Conservation (phyloP, 2,329 filamentous ascomycete genomes). For the Aspergillus sp. region DNA sequence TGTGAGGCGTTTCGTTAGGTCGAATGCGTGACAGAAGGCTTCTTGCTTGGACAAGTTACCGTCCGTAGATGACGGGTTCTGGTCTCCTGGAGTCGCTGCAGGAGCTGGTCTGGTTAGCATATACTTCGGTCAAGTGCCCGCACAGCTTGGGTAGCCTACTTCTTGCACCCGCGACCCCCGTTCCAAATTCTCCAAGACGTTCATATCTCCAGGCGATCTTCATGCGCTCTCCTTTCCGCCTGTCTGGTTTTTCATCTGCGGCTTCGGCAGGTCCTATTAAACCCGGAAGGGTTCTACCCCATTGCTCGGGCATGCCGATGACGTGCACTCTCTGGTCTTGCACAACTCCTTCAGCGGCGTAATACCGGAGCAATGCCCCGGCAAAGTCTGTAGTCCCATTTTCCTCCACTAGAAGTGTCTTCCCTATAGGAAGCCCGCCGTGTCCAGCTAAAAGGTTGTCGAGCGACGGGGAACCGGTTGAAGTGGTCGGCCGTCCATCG, state of each 20-base stretch:
- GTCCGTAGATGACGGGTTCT: conserved; percentile 43
- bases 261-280: conserved; percentile 54
- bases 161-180: conserved; percentile 54
- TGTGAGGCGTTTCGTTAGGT: conserved; percentile 66
- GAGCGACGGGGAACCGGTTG: conserved; percentile 83
- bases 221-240: conserved; percentile 71
- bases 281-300: conserved; percentile 82
- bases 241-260: conserved; percentile 43
- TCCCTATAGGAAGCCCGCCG: conserved; percentile 78
- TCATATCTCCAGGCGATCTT: conserved; percentile 99
- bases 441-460: conserved; percentile 85
- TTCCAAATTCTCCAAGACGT: conserved; percentile 69
- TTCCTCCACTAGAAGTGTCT: conserved; percentile 78
- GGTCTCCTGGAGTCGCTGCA: conserved; percentile 31
- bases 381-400: conserved; percentile 93
- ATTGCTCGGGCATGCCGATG: conserved; percentile 73
- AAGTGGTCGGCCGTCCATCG: conserved; percentile 84
- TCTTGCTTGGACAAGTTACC: conserved; percentile 22
- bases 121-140: not conserved
- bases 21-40: conserved; percentile 71
- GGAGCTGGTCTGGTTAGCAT: conserved; percentile 28
- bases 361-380: conserved; percentile 79
- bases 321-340: conserved; percentile 89
- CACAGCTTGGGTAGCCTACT: conserved; percentile 50
- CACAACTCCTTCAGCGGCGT: conserved; percentile 86